These are phyloP conservation scores for Salinomyces thailandicus DNA, from an alignment of 2,329 filamentous ascomycete species.

Conservation along the genomic window DNA sequence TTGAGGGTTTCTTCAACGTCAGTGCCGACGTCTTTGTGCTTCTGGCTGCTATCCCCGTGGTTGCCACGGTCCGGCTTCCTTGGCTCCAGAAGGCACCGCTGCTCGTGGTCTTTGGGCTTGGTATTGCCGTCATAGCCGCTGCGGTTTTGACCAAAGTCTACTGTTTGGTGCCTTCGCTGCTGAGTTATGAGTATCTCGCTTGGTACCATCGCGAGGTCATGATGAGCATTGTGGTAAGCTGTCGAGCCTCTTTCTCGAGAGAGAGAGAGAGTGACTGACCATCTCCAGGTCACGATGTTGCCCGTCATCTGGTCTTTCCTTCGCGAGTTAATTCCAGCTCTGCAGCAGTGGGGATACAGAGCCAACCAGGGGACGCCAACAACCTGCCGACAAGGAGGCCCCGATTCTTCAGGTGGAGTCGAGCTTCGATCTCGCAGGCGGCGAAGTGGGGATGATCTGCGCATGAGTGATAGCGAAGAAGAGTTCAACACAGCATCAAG, in stretches of 20 bases:
- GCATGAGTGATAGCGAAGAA: background rate
- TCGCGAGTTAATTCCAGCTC: constrained; percentile 5
- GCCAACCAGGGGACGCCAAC: background rate
- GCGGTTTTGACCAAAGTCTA: constrained; percentile 12
- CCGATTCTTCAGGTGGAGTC: background rate
- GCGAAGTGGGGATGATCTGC: background rate
- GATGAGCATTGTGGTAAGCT: constrained; percentile 5
- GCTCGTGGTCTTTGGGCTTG: constrained; percentile 11
- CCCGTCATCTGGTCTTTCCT: constrained; percentile 10
- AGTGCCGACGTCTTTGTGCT: constrained; percentile 10
- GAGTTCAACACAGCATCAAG: too few relatives aligned
- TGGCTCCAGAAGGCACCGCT: constrained; percentile 9
- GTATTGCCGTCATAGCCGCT: constrained; percentile 11
- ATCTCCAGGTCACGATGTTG: constrained; percentile 6
- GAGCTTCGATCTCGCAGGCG: background rate
- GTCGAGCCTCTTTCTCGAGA: background rate
- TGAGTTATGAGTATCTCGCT: constrained; percentile 7
- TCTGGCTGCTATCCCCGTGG: constrained; percentile 8
- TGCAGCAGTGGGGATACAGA: constrained; percentile 7
- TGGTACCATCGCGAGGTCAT: constrained; percentile 13
- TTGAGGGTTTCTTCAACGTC: constrained; percentile 12
- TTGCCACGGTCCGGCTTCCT: constrained; percentile 9
- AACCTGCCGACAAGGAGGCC: background rate
- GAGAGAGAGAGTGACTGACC: too few relatives aligned
- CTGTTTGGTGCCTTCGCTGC: constrained; percentile 5